Evolutionary conservation across 352 stramenopile genomes (phyloP).

Genomic region (Pythium utonaiense): DNA sequence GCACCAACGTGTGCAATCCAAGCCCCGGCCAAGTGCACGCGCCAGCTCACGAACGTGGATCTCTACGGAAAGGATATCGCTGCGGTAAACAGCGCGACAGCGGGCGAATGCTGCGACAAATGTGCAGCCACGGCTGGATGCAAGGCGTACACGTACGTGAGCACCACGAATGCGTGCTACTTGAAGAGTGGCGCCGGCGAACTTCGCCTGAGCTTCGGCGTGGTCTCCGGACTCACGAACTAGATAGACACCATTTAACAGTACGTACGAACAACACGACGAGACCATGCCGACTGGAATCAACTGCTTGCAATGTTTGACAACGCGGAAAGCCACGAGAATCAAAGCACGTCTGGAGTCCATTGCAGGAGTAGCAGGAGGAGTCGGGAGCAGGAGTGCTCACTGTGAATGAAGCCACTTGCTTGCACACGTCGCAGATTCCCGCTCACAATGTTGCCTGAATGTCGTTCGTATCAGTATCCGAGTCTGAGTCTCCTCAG

Average conservation of each 20-base stretch:
- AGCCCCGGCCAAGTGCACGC: conserved; percentile 3
- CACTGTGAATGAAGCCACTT: too few species aligned
- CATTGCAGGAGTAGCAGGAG: too few species aligned
- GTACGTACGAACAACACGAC: too few species aligned
- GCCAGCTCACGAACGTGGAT: not conserved
- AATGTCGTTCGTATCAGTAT: not conserved
- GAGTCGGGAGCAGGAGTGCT: too few species aligned
- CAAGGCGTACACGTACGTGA: conserved; percentile 14
- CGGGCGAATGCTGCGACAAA: conserved; percentile 10
- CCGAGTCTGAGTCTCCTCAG: not conserved
- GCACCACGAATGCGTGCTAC: conserved; percentile 10
- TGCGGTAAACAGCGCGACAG: not conserved
- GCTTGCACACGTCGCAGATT: too few species aligned
- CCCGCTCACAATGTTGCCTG: conserved; percentile 5
- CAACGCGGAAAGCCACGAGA: too few species aligned
- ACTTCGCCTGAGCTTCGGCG: too few species aligned
- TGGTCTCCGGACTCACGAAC: too few species aligned
- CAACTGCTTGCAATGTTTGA: too few species aligned
- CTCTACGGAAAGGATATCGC: conserved; percentile 2
- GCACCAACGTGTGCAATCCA: not conserved
- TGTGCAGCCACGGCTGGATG: conserved; percentile 3
- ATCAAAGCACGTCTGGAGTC: too few species aligned
- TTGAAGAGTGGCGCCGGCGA: conserved; percentile 3
- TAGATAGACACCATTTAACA: too few species aligned
- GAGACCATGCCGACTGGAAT: too few species aligned